Evolutionary conservation across 78 protist species (phyloP).

Genomic region (Dictyostelium intermedium): DNA sequence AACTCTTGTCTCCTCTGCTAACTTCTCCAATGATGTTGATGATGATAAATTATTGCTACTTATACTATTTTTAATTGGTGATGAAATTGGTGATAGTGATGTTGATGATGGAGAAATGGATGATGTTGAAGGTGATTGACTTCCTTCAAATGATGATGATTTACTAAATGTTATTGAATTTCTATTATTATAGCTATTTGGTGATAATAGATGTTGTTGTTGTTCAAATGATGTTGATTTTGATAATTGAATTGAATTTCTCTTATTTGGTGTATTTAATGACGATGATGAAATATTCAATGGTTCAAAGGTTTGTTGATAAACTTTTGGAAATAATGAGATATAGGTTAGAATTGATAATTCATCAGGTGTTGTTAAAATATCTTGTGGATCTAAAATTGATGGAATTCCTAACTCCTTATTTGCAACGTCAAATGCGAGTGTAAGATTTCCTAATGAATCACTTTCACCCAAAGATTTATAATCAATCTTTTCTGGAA

Average conservation of each 20-base stretch:
- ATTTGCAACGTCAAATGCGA: conserved; percentile 71
- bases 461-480: not conserved
- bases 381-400: conserved; percentile 70
- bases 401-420: conserved; percentile 47
- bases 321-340: conserved; percentile 63
- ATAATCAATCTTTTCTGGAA: conserved; percentile 39
- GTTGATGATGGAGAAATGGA: not conserved
- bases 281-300: not conserved
- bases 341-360: conserved; percentile 68
- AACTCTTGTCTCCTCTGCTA: not conserved
- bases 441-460: conserved; percentile 1
- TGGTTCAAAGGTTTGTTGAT: conserved; percentile 16
- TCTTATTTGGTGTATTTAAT: not conserved
- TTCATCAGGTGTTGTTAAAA: conserved; percentile 49
- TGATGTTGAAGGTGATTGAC: not conserved
- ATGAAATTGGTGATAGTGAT: not conserved
- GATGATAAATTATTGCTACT: not conserved
- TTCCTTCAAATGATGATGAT: not conserved
- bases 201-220: not conserved
- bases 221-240: conserved; percentile 13
- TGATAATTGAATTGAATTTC: conserved; percentile 10
- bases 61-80: not conserved
- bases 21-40: not conserved
- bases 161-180: not conserved
- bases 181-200: conserved; percentile 2